These are phyloP conservation scores for Deinandra increscens DNA, from an alignment of 129 eudicot genomes.

Conservation along the genomic window DNA sequence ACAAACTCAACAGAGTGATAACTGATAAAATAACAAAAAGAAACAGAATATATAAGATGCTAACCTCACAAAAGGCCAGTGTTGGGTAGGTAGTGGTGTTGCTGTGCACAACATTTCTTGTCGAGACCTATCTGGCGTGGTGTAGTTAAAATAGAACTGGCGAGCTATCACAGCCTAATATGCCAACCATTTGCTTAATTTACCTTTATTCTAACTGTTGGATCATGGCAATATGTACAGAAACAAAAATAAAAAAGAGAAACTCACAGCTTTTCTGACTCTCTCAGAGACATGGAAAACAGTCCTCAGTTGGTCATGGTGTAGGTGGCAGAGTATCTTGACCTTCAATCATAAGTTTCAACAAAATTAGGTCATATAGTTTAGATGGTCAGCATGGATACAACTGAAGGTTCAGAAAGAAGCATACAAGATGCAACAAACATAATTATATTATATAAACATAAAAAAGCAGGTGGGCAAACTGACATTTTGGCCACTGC, in stretches of 20 bases:
- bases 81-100: slow-evolving; percentile 76
- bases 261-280: slow-evolving; percentile 84
- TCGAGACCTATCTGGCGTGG: slow-evolving; percentile 84
- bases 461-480: not conserved
- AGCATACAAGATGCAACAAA: not conserved
- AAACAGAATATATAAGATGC: slow-evolving; percentile 1
- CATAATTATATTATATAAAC: not conserved
- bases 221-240: not conserved
- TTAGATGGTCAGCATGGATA: slow-evolving; percentile 3
- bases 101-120: slow-evolving; percentile 77
- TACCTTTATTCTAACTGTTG: not conserved
- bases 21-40: not conserved
- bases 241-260: not conserved
- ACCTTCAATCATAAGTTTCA: slow-evolving; percentile 47
- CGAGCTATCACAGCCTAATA: slow-evolving; percentile 75
- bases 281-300: slow-evolving; percentile 94
- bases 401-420: slow-evolving; percentile 1
- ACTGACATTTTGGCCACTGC: not conserved
- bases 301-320: slow-evolving; percentile 89
- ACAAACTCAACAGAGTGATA: not conserved
- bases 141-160: slow-evolving; percentile 81
- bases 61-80: slow-evolving; percentile 83
- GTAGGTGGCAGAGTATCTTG: slow-evolving; percentile 84
- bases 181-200: not conserved
- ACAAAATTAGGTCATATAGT: slow-evolving; percentile 15